Base-by-base conservation (phyloP, 352 stramenopile species). In the Pythium aquatile region DNA sequence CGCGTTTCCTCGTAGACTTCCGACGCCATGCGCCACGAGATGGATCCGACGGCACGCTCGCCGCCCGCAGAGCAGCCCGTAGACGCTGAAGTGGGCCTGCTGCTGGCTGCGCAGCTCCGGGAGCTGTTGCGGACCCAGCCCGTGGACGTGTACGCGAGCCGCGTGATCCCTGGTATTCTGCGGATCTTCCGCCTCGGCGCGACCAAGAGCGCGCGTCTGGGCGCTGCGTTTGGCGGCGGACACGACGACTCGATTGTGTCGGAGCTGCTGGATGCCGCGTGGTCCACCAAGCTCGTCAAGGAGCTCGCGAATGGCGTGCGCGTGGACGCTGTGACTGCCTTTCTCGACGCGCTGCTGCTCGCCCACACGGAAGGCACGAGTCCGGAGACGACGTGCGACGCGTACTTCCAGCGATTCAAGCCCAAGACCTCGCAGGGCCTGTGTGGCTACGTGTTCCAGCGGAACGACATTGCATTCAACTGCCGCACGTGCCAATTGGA, bases 391-490 rank as follows among this genome's bases (percentile, higher is more conserved):
- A 70, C 78, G 17, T 78, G 68, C 33, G 79, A 83, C 35, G 77
- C 78, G 14, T 92, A 82, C 63, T 83, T 92, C 16, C 69, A 78
- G 66, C 70, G 72, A 7, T 89, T 88, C 52, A 80, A 79, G 62
- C 76, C 83, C 46, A 76, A 78, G 46, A 82, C 73, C 40, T 77
- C 73, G 37, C 81, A 83, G 39, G 71, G 75, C 5, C 78, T 93
- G 9, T 99, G 97, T 71, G 97, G 96, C 17, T 98, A 99, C 74
- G 78, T 99, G 30, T 99, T 99, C 71, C 86, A 98, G 63, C 81
- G 93, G 5, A 97, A 97, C 56, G 97, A 99, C 78, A 98, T 99
- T 70, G 95, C 96, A 24, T 99, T 98, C 91, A 99, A 99, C 71
- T 99, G 97, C 82, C 91, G 96, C 44, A 98, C 96, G 60, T 99